Base-by-base conservation (phyloP, 2,329 filamentous ascomycete species). In the Penicillium sp. region DNA sequence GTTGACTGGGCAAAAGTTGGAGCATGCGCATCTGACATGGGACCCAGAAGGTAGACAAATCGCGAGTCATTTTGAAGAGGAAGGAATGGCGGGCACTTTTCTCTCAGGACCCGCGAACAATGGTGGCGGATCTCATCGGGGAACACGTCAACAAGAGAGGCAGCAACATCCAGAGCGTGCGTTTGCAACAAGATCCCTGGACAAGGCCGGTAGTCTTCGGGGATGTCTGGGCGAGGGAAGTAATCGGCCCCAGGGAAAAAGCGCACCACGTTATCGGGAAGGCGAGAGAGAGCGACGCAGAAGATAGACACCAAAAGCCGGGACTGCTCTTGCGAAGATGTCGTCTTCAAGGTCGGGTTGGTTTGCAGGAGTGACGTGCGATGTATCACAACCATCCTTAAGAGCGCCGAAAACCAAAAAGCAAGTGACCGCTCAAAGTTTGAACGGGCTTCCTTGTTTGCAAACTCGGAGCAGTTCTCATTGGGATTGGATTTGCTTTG, bases 131-230 rank as follows among this genome's bases (percentile, higher is more conserved):
- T 56, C 33, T 71, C 68, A 26, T 71, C 66, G 11, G 65, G 60
- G 36, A 71, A 61, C 11, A 60, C 58, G 39, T 72, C 69, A 18
- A 68, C 57, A 3, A 71, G 54, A 8, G 63, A 62, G 7, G 67
- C 62, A 8, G 68, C 67, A 10, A 70, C 65, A 41, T 72, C 69
- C 10, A 70, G 52, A 9, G 67, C 61, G 27, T 69, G 62, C 5
- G 62, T 61, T 40, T 65, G 63, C 10, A 66, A 48, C 23, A 59
- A 47, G 4, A 60, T 59, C 6, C 57, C 61, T 13, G 58, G 56
- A 16, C 55, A 59, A 10, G 57, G 54, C 8, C 51, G 51, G 31
- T 50, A 49, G 8, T 50, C 45, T 31, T 54, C 51, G 16, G 42
- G 32, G 14, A 44, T 44, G n/a, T 44, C 42, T 6, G 50, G 42